Evolutionary conservation across 305 asterid genomes (phyloP), one percentile per base, ranked within the genome.

Genomic region (Fraxinus baroniana): DNA sequence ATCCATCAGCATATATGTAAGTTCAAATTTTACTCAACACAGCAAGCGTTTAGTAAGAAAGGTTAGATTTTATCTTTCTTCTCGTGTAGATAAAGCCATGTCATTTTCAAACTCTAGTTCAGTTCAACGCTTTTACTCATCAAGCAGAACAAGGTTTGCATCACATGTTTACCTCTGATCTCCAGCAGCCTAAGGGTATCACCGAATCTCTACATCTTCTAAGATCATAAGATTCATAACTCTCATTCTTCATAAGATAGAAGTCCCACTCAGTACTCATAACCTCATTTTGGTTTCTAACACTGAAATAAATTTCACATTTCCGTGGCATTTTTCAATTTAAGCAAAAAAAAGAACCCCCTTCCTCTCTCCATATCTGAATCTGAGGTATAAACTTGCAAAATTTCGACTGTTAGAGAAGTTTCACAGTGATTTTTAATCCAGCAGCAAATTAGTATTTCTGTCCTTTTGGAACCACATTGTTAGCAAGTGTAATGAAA

Each of bases 301-400:
- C 18, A 28, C 37, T 30, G 20, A 66, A 26, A 70, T 70, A 18
- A 30, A 12, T 10, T 64, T 57, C 76, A 39, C 22, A 80, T 80
- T 60, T 13, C 52, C 26, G 20, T 57, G 72, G 22, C 77, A 64
- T 15, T 74, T 13, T 64, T 1, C 26, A 41, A 39, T 74, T 74
- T 39, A 57, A 71, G 76, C 36, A 35, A 36, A 7, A 24, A 24
- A 24, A 22, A 24, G 2, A 24, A 9, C 35, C 73, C 33, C 35
- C 35, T 3, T 26, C n/a, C 26, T 60, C 71, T 72, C 74, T 44
- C 79, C 52, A 76, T 81, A 52, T 44, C 60, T 18, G 36, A 30
- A 78, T 77, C 71, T 77, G 81, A 49, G 20, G 20, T 22, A 81
- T 71, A 78, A 6, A 13, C 78, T 60, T 77, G 79, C 73, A 35